Percentiles rank a stretch among this genome's conserved stretches.
These are phyloP conservation scores for Davidsoniella neocaledoniae DNA, from an alignment of 2,329 filamentous ascomycete genomes.

Conservation along the genomic window DNA sequence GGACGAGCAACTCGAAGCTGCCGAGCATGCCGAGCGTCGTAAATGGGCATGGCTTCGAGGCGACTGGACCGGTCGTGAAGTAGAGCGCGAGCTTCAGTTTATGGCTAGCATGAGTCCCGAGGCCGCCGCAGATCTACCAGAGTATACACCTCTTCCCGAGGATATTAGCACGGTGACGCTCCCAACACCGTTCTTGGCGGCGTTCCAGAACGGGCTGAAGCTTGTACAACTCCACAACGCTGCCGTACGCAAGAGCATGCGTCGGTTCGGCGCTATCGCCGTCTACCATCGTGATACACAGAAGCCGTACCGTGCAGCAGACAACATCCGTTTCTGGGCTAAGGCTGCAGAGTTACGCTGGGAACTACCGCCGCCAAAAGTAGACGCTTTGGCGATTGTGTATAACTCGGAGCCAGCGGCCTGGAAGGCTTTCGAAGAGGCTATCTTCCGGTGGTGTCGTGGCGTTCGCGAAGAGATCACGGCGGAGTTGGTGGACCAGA, in stretches of 20 bases:
- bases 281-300: conserved; percentile 80
- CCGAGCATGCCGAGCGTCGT: conserved; percentile 52
- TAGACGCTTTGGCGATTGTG: conserved; percentile 78
- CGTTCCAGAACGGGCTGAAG: conserved; percentile 61
- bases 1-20: conserved; percentile 62
- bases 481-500: conserved; percentile 34
- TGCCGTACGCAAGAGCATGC: conserved; percentile 65
- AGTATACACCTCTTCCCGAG: conserved; percentile 35
- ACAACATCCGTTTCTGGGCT: conserved; percentile 89
- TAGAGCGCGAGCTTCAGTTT: conserved; percentile 68
- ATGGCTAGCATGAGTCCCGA: conserved; percentile 50
- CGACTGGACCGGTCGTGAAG: conserved; percentile 60
- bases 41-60: conserved; percentile 64
- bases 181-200: conserved; percentile 56
- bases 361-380: conserved; percentile 58
- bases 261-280: conserved; percentile 79
- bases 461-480: conserved; percentile 71
- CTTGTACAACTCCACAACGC: conserved; percentile 83
- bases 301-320: conserved; percentile 85
- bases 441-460: conserved; percentile 67
- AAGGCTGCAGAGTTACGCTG: conserved; percentile 91
- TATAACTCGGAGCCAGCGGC: conserved; percentile 51
- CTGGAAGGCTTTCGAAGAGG: conserved; percentile 71
- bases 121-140: conserved; percentile 31
- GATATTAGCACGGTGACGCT: conserved; percentile 19